A percentile compares a stretch with the other conserved stretches of the same genome.
Evolutionary conservation across 2,329 filamentous ascomycete species (phyloP).

Genomic region (Dactylellina leptospora): DNA sequence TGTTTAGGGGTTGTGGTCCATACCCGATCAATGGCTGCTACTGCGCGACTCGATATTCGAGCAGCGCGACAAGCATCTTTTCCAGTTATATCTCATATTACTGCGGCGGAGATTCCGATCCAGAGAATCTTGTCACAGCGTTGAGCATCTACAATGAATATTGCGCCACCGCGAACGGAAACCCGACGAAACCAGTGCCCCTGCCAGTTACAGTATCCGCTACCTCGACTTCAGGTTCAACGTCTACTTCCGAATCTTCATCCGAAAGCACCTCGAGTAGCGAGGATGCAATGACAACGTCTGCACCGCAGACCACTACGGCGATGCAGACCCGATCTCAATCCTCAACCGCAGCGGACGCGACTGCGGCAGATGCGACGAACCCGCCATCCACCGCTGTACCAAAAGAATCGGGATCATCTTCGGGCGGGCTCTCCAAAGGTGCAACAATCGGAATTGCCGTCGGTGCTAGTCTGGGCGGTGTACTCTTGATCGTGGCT

Average conservation of each 20-base stretch:
- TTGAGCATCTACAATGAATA: slow-evolving; percentile 55
- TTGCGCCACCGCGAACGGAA: slow-evolving; percentile 57
- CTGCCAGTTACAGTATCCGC: slow-evolving; percentile 20
- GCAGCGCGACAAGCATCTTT: slow-evolving; percentile 57
- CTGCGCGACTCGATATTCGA: slow-evolving; percentile 55
- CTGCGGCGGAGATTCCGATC: slow-evolving; percentile 54
- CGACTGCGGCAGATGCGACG: background rate
- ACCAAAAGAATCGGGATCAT: background rate
- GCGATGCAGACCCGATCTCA: background rate
- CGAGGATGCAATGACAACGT: background rate
- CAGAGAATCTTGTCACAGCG: slow-evolving; percentile 55
- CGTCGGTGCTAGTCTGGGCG: slow-evolving; percentile 57
- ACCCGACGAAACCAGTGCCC: slow-evolving; percentile 40
- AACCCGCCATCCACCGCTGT: background rate
- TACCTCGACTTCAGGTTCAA: slow-evolving; percentile 8
- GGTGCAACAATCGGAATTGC: slow-evolving; percentile 57
- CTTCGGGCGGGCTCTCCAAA: slow-evolving; percentile 54
- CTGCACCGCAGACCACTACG: background rate
- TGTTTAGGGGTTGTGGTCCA: no score
- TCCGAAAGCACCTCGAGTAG: background rate
- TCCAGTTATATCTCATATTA: slow-evolving; percentile 55
- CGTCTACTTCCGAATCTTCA: background rate
- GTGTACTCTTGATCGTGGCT: slow-evolving; percentile 19
- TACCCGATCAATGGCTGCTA: slow-evolving; percentile 56
- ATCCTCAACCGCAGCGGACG: background rate